Base-by-base conservation (phyloP, 192 early-diverging fungal genomes). In the Coemansia sp. region DNA sequence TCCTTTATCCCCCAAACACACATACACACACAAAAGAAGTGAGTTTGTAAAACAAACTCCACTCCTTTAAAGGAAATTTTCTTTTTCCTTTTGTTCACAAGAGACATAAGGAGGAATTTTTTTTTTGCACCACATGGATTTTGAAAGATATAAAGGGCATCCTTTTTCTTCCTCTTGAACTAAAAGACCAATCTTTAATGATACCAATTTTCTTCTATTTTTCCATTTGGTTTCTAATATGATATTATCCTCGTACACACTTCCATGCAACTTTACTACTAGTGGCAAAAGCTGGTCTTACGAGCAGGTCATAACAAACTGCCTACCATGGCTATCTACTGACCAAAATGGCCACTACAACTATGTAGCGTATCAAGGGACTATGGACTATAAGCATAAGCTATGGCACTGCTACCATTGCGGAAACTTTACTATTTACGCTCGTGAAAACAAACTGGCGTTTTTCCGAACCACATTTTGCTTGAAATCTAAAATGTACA, bases 181-280 rank as follows among this genome's bases (percentile, higher is more conserved):
- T 26, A 26, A 26, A 26, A 26, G 23, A 26, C 23, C 23, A 26
- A 26, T 26, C 23, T 26, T 26, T 26, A 26, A 26, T 4, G 23
- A 26, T 26, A 26, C 23, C 4, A 26, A 26, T 26, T 26, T 26
- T 26, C 4, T 26, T 26, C 4, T 26, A 1, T 26, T 26, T 26
- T 26, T 26, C 4, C 9, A 46, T 46, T 11, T 45, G 33, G 1
- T 13, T 40, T 38, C 14, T 7, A 8, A 12, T 14, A 57, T 57
- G 55, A 42, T 57, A 13, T 14, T 57, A 20, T 57, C 55, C 1
- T 57, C 55, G 7, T 57, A 57, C 18, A 36, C 43, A 13, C 55
- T 57, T 8, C 55, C 55, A 0, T 19, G 2, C 18, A 20, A 11
- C 16, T 45, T 18, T 16, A 45, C n/a, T 23, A 2, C 41, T 4